Conservation (phyloP, 768 basidiomycete genomes). For the Russula brevipes region DNA sequence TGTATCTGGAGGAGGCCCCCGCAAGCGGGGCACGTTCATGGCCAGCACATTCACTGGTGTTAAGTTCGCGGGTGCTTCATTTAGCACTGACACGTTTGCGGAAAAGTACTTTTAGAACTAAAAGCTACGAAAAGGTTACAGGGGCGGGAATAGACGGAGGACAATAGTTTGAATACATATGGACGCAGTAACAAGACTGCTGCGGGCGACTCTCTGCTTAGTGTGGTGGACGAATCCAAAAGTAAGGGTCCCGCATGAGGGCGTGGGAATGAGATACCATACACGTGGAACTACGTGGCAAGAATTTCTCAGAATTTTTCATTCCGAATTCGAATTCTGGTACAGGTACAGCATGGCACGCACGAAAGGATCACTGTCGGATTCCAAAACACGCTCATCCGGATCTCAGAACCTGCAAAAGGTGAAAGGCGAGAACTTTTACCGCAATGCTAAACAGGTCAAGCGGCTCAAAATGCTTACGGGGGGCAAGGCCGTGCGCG, state of each 20-base stretch:
- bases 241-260: background rate
- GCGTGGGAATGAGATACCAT: constrained; percentile 3
- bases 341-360: constrained; percentile 30
- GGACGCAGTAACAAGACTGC: too few species aligned
- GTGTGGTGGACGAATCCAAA: too few species aligned
- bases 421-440: constrained; percentile 95
- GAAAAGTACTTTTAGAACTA: too few species aligned
- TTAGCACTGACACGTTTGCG: too few species aligned
- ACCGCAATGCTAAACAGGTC: constrained; percentile 90
- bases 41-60: background rate
- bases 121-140: too few species aligned
- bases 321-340: background rate
- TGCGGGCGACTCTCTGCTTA: too few species aligned
- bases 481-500: constrained; percentile 85
- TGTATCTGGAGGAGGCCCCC: background rate
- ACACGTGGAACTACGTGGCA: background rate
- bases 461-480: constrained; percentile 85
- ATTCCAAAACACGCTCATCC: constrained; percentile 36
- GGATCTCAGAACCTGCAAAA: constrained; percentile 51
- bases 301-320: background rate
- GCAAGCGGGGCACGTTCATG: background rate
- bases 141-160: too few species aligned
- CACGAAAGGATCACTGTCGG: constrained; percentile 32
- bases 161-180: too few species aligned
- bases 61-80: background rate